phyloP scores from a whole-genome alignment of 2,329 filamentous ascomycete genomes.

The Fusarium stilboides region DNA sequence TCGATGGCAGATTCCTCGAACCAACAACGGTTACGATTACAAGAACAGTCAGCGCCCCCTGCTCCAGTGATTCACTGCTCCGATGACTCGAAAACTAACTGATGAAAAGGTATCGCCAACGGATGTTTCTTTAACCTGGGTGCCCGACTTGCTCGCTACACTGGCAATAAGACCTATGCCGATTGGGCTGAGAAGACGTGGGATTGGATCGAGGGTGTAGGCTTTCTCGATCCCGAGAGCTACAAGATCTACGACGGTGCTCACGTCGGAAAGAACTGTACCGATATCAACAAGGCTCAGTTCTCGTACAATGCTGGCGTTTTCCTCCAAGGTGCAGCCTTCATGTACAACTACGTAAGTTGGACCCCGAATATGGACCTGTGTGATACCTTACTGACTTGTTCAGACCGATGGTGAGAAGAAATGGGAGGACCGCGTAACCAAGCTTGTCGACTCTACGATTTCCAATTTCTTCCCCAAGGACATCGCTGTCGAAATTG shows the following conservation, averaged over 20 bases:
- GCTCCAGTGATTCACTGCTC: no score
- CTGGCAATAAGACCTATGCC: constrained; percentile 74
- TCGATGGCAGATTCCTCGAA: constrained; percentile 83
- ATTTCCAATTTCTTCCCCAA: constrained; percentile 67
- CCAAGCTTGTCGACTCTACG: constrained; percentile 57
- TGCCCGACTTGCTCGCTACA: constrained; percentile 81
- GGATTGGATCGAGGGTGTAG: constrained; percentile 71
- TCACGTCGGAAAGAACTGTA: constrained; percentile 68
- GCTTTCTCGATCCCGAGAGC: constrained; percentile 71
- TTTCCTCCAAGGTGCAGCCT: constrained; percentile 71
- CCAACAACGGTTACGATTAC: constrained; percentile 83
- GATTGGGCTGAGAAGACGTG: constrained; percentile 75
- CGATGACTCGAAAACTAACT: constrained; percentile 4
- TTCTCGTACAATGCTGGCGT: constrained; percentile 75
- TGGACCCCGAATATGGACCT: neutral
- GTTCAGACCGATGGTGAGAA: constrained; percentile 62
- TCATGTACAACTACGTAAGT: constrained; percentile 74
- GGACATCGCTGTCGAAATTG: constrained; percentile 71
- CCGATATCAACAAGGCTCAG: constrained; percentile 67
- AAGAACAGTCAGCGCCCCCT: constrained; percentile 68
- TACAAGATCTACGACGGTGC: constrained; percentile 75
- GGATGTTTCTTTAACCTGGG: constrained; percentile 75
- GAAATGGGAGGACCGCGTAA: constrained; percentile 67
- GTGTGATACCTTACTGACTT: constrained; percentile 17
- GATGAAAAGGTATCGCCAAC: constrained; percentile 65